Percentiles rank a stretch among this genome's conserved stretches.
phyloP scores from a whole-genome alignment of 2,329 filamentous ascomycete species.

The Emericellopsis cladophorae region DNA sequence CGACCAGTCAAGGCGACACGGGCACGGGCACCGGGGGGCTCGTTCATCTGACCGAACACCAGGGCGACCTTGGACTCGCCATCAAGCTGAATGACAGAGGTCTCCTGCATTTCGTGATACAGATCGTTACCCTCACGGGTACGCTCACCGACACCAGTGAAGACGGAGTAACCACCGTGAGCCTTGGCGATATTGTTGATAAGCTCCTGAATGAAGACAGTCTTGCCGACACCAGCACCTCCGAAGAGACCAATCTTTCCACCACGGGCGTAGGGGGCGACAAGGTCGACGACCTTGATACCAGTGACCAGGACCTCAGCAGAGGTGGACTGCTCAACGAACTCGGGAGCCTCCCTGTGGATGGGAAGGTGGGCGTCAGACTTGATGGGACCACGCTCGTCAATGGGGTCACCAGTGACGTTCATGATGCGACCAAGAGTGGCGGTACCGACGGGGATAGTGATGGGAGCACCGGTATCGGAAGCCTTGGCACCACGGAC shows the following conservation, averaged over 20 bases:
- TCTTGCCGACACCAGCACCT: constrained; percentile 99
- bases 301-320: constrained; percentile 96
- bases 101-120: constrained; percentile 99
- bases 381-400: constrained; percentile 98
- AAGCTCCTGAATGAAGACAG: constrained; percentile 99
- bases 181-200: constrained; percentile 99
- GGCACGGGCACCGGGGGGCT: constrained; percentile 97
- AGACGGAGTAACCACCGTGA: constrained; percentile 99
- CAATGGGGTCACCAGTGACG: constrained; percentile 99
- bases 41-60: constrained; percentile 99
- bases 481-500: constrained; percentile 75
- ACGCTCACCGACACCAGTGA: constrained; percentile 99
- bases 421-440: constrained; percentile 99
- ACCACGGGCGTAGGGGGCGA: constrained; percentile 99
- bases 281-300: constrained; percentile 99
- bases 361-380: constrained; percentile 76
- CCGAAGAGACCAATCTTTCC: constrained; percentile 99
- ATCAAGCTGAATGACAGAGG: constrained; percentile 96
- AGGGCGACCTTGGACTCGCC: constrained; percentile 99
- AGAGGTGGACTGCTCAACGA: constrained; percentile 89
- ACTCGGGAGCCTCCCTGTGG: constrained; percentile 85
- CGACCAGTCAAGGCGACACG: constrained; percentile 92
- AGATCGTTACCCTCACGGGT: constrained; percentile 99
- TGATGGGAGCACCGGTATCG: constrained; percentile 93
- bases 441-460: constrained; percentile 83